Evolutionary conservation across 306 rosid genomes (phyloP).

Genomic region (Vicia faba): DNA sequence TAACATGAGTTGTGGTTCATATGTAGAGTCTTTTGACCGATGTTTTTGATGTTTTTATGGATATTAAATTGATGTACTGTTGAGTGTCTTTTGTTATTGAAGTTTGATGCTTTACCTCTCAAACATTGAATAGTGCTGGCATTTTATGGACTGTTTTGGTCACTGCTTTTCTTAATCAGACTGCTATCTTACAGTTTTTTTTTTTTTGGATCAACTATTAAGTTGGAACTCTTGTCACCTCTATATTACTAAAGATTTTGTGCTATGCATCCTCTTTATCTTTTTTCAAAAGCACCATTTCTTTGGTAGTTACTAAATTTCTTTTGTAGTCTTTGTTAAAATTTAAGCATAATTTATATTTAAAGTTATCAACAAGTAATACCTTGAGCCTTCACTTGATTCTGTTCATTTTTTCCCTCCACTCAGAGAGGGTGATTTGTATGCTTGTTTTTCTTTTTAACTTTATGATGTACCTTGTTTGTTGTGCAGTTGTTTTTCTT

Average conservation of each 20-base stretch:
- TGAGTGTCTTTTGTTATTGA: not conserved
- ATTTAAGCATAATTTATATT: too few species aligned
- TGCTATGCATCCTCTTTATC: not conserved
- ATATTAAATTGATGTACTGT: not conserved
- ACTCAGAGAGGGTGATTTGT: not conserved
- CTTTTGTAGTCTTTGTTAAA: too few species aligned
- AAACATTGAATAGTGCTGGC: conserved; percentile 5
- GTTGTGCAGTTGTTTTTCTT: conserved; percentile 2
- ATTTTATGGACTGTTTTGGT: not conserved
- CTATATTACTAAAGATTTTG: not conserved
- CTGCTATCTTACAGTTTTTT: not conserved
- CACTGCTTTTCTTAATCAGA: not conserved
- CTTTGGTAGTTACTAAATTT: not conserved
- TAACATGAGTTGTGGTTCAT: not conserved
- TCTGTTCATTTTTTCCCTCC: not conserved
- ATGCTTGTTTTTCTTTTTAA: not conserved
- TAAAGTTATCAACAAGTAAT: too few species aligned
- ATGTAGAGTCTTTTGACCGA: not conserved
- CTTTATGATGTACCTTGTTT: not conserved
- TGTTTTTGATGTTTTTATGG: not conserved
- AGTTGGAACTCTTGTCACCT: conserved; percentile 1
- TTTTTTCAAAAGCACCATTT: not conserved
- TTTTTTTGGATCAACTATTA: conserved; percentile 7
- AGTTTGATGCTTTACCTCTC: too few species aligned
- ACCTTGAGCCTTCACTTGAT: not conserved